A percentile compares a stretch with the other conserved stretches of the same genome.
These are phyloP conservation scores for Apiosordaria backusii DNA, from an alignment of 495 filamentous ascomycete species.

Conservation along the genomic window DNA sequence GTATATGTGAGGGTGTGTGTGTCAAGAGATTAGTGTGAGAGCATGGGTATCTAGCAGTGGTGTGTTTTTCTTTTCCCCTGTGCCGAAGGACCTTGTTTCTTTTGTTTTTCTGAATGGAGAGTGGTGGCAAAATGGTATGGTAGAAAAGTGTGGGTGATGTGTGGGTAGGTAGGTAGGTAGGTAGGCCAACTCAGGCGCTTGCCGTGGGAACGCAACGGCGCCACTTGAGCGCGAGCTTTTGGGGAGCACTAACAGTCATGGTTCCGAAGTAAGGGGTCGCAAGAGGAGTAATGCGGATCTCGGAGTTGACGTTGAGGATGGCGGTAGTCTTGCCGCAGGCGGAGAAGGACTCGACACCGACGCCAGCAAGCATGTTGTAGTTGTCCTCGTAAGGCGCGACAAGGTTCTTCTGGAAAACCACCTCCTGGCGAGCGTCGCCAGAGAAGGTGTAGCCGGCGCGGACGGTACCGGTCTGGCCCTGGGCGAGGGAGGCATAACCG, in stretches of 20 bases:
- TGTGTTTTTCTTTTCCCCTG: neutral
- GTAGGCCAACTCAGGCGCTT: neutral
- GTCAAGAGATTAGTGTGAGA: neutral
- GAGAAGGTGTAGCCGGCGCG: constrained; percentile 31
- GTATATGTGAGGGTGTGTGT: neutral
- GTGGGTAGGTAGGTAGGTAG: neutral
- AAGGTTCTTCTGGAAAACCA: constrained; percentile 37
- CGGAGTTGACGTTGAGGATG: constrained; percentile 39
- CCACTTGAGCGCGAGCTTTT: constrained; percentile 18
- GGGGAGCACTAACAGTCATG: constrained; percentile 31
- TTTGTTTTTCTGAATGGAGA: neutral
- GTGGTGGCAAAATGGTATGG: neutral
- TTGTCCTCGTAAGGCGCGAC: constrained; percentile 31
- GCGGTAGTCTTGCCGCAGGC: constrained; percentile 31
- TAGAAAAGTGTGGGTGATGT: neutral
- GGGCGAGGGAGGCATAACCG: constrained; percentile 28
- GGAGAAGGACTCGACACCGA: constrained; percentile 32
- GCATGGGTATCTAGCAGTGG: neutral
- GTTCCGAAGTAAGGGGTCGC: constrained; percentile 23
- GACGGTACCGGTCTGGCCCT: constrained; percentile 26
- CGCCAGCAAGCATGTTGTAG: constrained; percentile 33
- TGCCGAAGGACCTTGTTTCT: neutral
- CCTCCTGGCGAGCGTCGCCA: constrained; percentile 30
- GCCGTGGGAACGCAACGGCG: constrained; percentile 12
- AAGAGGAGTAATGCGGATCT: constrained; percentile 33